Conservation (phyloP, 2,329 filamentous ascomycete genomes). For the Aspergillus sclerotialis region DNA sequence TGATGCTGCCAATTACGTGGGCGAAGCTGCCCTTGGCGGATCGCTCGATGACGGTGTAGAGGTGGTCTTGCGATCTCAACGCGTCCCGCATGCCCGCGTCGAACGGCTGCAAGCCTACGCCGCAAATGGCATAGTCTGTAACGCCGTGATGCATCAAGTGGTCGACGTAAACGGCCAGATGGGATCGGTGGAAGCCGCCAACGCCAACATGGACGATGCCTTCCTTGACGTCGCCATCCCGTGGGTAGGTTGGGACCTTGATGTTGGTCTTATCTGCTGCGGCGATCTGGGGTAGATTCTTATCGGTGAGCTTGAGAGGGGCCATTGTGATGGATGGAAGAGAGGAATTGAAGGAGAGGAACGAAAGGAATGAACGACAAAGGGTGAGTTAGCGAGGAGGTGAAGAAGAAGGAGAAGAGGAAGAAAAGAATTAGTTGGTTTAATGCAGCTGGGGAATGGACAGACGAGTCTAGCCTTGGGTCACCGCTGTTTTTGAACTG, state of each 20-base stretch:
- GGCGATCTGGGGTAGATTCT: conserved; percentile 33
- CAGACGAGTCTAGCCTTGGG: no score
- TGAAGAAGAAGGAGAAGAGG: no score
- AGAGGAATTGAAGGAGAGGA: background rate
- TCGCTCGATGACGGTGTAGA: conserved; percentile 51
- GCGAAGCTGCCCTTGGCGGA: conserved; percentile 45
- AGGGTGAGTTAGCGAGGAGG: no score
- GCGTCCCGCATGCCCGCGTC: conserved; percentile 48
- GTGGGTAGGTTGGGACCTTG: conserved; percentile 39
- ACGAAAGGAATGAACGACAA: background rate
- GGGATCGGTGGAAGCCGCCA: conserved; percentile 50
- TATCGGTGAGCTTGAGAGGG: conserved; percentile 34
- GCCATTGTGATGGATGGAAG: conserved; percentile 10
- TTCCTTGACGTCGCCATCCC: conserved; percentile 41
- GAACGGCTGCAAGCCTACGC: conserved; percentile 46
- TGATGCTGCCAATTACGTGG: conserved; percentile 47
- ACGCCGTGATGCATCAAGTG: conserved; percentile 41
- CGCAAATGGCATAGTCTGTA: conserved; percentile 46
- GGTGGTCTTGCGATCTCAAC: conserved; percentile 42
- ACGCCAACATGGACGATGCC: conserved; percentile 51
- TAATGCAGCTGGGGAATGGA: no score
- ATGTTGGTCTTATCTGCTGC: conserved; percentile 20
- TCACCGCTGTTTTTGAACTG: no score
- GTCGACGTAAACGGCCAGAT: conserved; percentile 48
- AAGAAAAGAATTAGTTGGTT: no score